Conservation (phyloP, 441 rosid genomes). For the Erysimum cheiri region DNA sequence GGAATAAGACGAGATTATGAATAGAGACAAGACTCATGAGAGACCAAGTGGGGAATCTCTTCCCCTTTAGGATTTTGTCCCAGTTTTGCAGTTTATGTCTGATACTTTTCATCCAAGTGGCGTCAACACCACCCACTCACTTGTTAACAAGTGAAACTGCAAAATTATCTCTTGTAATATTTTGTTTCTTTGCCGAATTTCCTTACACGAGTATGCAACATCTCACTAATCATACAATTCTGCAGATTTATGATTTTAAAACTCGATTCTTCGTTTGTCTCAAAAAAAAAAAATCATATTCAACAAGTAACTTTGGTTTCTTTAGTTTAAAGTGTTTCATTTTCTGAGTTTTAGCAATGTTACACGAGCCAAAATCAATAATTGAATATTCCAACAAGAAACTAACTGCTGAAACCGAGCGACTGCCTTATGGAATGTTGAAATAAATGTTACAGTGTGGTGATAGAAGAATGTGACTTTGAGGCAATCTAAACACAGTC, state of each 20-base stretch:
- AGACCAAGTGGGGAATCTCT: slow-evolving; percentile 44
- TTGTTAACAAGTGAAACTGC: not conserved
- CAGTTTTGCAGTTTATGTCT: slow-evolving; percentile 37
- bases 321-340: not conserved
- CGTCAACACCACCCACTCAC: slow-evolving; percentile 17
- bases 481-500: slow-evolving; percentile 30
- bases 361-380: slow-evolving; percentile 1
- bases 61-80: slow-evolving; percentile 37
- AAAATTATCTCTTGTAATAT: slow-evolving; percentile 3
- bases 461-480: slow-evolving; percentile 20
- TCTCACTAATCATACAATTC: not conserved
- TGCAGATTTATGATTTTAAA: not conserved
- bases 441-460: slow-evolving; percentile 24
- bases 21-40: slow-evolving; percentile 30
- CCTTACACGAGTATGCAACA: not conserved
- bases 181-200: not conserved
- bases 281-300: not conserved
- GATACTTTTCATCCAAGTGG: slow-evolving; percentile 24
- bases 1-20: slow-evolving; percentile 28
- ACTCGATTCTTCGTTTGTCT: not conserved
- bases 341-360: not conserved
- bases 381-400: not conserved
- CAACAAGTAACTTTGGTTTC: not conserved
- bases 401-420: slow-evolving; percentile 11
- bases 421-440: not conserved